These are phyloP conservation scores for Colletotrichum simmondsii DNA, from an alignment of 2,329 filamentous ascomycete genomes.

Conservation along the genomic window DNA sequence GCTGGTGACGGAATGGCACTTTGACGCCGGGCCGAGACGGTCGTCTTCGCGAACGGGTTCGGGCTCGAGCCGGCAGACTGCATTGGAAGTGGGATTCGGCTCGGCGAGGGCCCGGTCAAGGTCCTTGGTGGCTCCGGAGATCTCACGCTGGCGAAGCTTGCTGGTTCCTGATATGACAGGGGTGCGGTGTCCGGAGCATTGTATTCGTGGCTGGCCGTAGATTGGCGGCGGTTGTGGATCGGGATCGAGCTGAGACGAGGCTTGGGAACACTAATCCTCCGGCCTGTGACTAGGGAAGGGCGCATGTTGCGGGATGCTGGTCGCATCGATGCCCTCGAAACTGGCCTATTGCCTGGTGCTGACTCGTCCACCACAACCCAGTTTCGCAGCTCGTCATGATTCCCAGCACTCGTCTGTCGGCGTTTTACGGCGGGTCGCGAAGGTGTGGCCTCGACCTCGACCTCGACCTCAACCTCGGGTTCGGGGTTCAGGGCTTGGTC, in stretches of 20 bases:
- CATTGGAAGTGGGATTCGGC: constrained; percentile 54
- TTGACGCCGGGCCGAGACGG: constrained; percentile 36
- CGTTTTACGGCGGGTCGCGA: constrained; percentile 61
- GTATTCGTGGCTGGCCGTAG: constrained; percentile 42
- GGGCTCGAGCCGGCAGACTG: constrained; percentile 35
- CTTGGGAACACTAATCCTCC: constrained; percentile 58
- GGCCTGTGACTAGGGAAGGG: constrained; percentile 47
- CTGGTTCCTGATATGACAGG: constrained; percentile 21
- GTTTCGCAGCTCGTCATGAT: constrained; percentile 68
- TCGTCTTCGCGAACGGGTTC: constrained; percentile 37
- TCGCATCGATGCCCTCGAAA: constrained; percentile 25
- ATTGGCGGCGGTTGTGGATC: constrained; percentile 41
- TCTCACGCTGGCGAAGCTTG: constrained; percentile 62
- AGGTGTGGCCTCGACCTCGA: constrained; percentile 52
- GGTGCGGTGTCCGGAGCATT: constrained; percentile 50
- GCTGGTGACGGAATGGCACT: constrained; percentile 39
- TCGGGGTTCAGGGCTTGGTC: constrained; percentile 39
- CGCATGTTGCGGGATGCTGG: constrained; percentile 36
- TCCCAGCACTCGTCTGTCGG: constrained; percentile 61
- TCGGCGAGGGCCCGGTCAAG: constrained; percentile 50
- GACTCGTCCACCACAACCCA: constrained; percentile 76
- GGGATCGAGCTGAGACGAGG: constrained; percentile 48
- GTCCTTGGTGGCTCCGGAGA: constrained; percentile 46
- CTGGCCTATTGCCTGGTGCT: background rate
- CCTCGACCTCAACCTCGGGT: constrained; percentile 47